Conservation (phyloP, 257 asterid species). For the Thymus quinquecostatus region DNA sequence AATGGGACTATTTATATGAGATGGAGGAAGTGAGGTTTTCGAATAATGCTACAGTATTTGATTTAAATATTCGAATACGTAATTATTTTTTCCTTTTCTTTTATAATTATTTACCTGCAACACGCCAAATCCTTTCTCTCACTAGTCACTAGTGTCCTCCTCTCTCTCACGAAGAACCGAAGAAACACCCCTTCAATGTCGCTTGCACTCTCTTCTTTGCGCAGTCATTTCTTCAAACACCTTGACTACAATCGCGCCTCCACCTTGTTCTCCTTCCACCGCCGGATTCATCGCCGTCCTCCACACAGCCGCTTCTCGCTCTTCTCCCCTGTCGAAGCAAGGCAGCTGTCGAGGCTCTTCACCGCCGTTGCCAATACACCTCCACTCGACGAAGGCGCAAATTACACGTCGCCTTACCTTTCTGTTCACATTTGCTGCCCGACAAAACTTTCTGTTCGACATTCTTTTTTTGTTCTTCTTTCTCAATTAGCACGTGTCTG, state of each 20-base stretch:
- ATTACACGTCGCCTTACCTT: constrained; percentile 66
- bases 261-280: constrained; percentile 36
- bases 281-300: constrained; percentile 29
- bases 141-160: too few species aligned
- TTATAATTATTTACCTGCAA: too few species aligned
- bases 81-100: too few species aligned
- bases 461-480: constrained; percentile 23
- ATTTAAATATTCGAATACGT: too few species aligned
- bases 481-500: neutral
- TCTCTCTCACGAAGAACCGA: too few species aligned
- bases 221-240: constrained; percentile 79
- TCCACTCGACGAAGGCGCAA: constrained; percentile 31
- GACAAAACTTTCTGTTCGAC: constrained; percentile 51
- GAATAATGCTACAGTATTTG: too few species aligned
- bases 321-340: constrained; percentile 1
- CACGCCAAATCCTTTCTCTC: too few species aligned
- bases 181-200: constrained; percentile 32
- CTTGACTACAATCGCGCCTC: constrained; percentile 38
- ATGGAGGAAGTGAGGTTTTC: too few species aligned
- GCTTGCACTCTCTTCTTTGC: constrained; percentile 31
- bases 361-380: constrained; percentile 32
- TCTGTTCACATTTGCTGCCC: constrained; percentile 78
- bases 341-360: constrained; percentile 1
- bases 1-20: too few species aligned
- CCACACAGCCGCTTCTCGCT: constrained; percentile 21